Conservation (phyloP, 805 yeast species). For the Yamadazyma sp. region DNA sequence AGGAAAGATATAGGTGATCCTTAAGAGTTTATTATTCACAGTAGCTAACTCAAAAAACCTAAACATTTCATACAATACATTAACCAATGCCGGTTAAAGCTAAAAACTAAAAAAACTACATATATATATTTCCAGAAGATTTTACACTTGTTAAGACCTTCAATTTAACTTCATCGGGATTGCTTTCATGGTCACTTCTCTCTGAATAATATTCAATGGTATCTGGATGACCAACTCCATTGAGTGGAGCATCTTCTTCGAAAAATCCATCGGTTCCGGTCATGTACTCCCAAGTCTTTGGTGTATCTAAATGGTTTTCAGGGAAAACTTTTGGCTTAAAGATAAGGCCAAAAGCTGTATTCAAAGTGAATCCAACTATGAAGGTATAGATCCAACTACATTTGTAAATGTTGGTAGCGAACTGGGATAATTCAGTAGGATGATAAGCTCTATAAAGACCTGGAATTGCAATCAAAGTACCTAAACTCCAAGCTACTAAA, state of each 20-base stretch:
- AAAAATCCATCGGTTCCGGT: slow-evolving; percentile 15
- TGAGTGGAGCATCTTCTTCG: slow-evolving; percentile 13
- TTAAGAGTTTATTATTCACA: no score
- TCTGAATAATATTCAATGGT: slow-evolving; percentile 9
- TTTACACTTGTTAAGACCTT: slow-evolving; percentile 14
- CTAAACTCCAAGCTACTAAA: slow-evolving; percentile 12
- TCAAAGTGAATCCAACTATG: slow-evolving; percentile 9
- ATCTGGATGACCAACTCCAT: slow-evolving; percentile 14
- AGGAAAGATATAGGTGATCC: no score
- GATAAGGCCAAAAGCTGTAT: slow-evolving; percentile 9
- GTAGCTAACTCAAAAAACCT: no score
- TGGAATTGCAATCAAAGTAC: slow-evolving; percentile 12
- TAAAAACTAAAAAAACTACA: no score
- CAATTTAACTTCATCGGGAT: slow-evolving; percentile 11
- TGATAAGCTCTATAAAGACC: slow-evolving; percentile 13
- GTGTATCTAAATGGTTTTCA: slow-evolving; percentile 10
- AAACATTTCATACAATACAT: no score
- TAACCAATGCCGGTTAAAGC: no score
- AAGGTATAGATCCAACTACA: slow-evolving; percentile 16
- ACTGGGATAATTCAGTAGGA: slow-evolving; percentile 8
- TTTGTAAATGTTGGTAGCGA: slow-evolving; percentile 11
- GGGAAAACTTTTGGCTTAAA: slow-evolving; percentile 14
- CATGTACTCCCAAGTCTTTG: slow-evolving; percentile 16
- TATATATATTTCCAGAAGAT: no score
- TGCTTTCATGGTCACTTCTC: slow-evolving; percentile 9